Evolutionary conservation across 192 early-diverging fungal species (phyloP).

Genomic region (Chytriomyces confervae): DNA sequence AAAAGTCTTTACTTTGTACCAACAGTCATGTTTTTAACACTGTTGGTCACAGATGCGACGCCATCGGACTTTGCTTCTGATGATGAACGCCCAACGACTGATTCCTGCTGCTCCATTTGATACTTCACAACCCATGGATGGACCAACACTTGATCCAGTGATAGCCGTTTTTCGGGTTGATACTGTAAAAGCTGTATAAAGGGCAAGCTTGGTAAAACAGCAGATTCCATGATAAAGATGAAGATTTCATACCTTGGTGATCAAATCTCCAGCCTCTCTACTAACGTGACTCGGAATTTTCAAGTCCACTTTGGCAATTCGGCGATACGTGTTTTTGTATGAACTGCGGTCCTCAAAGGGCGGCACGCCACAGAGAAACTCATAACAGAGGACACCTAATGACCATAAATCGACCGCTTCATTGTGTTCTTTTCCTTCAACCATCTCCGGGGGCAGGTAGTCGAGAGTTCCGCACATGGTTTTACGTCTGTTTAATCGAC

Average conservation of each 20-base stretch:
- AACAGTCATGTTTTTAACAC: slow-evolving; percentile 14
- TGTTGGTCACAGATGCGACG: slow-evolving; percentile 9
- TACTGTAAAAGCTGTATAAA: slow-evolving; percentile 71
- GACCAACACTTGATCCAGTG: slow-evolving; percentile 73
- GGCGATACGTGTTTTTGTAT: slow-evolving; percentile 74
- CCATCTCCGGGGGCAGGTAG: slow-evolving; percentile 96
- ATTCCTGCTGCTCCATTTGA: slow-evolving; percentile 30
- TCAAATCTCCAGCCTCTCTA: slow-evolving; percentile 82
- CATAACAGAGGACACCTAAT: slow-evolving; percentile 89
- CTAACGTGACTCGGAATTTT: slow-evolving; percentile 81
- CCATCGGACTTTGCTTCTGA: neutral
- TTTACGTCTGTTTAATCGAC: slow-evolving; percentile 60
- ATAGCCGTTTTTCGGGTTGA: slow-evolving; percentile 70
- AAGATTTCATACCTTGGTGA: slow-evolving; percentile 64
- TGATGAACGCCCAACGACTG: neutral
- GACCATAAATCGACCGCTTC: slow-evolving; percentile 90
- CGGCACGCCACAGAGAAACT: slow-evolving; percentile 90
- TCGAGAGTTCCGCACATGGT: slow-evolving; percentile 96
- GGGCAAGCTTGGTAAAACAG: neutral
- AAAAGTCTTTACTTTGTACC: neutral
- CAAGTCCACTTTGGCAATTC: slow-evolving; percentile 85
- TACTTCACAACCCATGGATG: slow-evolving; percentile 76
- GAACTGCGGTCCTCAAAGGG: slow-evolving; percentile 82
- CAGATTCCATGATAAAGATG: neutral
- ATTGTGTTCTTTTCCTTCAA: slow-evolving; percentile 81